Evolutionary conservation across 768 basidiomycete species (phyloP).

Genomic region (Kwoniella sp.): DNA sequence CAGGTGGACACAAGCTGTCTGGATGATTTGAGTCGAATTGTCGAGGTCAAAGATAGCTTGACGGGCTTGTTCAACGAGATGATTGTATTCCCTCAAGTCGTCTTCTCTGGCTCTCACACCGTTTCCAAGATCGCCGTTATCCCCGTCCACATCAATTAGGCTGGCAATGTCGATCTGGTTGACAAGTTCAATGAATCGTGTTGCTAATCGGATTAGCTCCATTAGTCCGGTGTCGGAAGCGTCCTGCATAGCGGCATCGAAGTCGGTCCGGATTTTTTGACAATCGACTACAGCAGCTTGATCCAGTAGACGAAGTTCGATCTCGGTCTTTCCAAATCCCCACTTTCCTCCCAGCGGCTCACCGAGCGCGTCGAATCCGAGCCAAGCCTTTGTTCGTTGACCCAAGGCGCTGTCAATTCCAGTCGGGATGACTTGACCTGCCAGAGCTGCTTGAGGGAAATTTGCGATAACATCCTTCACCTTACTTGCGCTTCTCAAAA

Average conservation of each 20-base stretch:
- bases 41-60: constrained; percentile 38
- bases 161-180: constrained; percentile 46
- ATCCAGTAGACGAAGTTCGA: constrained; percentile 28
- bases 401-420: constrained; percentile 20
- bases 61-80: constrained; percentile 42
- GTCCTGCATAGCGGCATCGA: constrained; percentile 20
- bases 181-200: constrained; percentile 18
- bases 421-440: constrained; percentile 4
- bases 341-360: constrained; percentile 33
- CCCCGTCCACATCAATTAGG: constrained; percentile 52
- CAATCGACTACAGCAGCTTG: constrained; percentile 23
- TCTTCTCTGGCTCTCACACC: constrained; percentile 21
- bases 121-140: constrained; percentile 39
- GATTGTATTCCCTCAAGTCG: constrained; percentile 30
- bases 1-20: constrained; percentile 8
- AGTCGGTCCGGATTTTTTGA: constrained; percentile 25
- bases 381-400: constrained; percentile 15
- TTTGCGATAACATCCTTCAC: constrained; percentile 36
- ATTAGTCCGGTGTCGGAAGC: not conserved
- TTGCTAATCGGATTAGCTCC: constrained; percentile 26
- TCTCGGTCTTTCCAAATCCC: constrained; percentile 34
- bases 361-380: constrained; percentile 20
- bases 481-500: constrained; percentile 40
- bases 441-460: constrained; percentile 26
- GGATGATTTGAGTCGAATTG: constrained; percentile 12